A percentile compares a stretch with the other conserved stretches of the same genome.
Evolutionary conservation across 2,329 filamentous ascomycete genomes (phyloP).

Genomic region (Aureobasidium sp.): DNA sequence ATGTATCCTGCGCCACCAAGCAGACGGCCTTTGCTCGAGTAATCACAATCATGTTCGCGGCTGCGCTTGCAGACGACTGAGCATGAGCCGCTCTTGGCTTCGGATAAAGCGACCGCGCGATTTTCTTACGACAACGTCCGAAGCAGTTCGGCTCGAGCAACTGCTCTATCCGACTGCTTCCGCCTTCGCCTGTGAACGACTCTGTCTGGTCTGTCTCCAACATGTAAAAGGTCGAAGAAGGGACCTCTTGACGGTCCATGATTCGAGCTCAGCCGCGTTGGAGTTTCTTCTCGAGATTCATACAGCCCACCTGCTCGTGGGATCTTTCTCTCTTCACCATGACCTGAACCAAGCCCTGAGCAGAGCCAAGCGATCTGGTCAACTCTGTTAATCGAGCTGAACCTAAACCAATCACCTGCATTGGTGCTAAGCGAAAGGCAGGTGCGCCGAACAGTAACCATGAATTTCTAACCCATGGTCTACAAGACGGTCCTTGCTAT

Average conservation of each 20-base stretch:
- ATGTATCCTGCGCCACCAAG: not conserved
- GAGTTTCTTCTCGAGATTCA: not conserved
- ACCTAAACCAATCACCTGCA: slow-evolving; percentile 12
- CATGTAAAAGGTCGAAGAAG: not conserved
- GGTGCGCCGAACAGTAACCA: slow-evolving; percentile 1
- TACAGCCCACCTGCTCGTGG: not conserved
- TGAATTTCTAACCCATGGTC: not conserved
- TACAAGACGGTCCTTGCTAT: not conserved
- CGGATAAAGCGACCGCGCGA: slow-evolving; percentile 12
- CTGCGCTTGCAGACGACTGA: not conserved
- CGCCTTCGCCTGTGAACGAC: not conserved
- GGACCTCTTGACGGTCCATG: not conserved
- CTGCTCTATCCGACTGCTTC: slow-evolving; percentile 5
- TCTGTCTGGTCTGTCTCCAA: not conserved
- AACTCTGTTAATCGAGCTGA: not conserved
- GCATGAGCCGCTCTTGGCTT: slow-evolving; percentile 10
- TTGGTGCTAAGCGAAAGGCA: slow-evolving; percentile 10
- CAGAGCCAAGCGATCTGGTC: not conserved
- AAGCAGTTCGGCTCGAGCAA: slow-evolving; percentile 12
- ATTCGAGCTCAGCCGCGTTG: not conserved
- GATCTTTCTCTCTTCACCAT: not conserved
- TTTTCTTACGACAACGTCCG: slow-evolving; percentile 10
- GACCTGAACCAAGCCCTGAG: not conserved
- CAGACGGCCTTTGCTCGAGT: not conserved
- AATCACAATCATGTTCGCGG: not conserved